Evolutionary conservation across 225 moss, liverwort and hornwort genomes (phyloP), one percentile per base, ranked within the genome.

Genomic region (Anthoceros angustus): DNA sequence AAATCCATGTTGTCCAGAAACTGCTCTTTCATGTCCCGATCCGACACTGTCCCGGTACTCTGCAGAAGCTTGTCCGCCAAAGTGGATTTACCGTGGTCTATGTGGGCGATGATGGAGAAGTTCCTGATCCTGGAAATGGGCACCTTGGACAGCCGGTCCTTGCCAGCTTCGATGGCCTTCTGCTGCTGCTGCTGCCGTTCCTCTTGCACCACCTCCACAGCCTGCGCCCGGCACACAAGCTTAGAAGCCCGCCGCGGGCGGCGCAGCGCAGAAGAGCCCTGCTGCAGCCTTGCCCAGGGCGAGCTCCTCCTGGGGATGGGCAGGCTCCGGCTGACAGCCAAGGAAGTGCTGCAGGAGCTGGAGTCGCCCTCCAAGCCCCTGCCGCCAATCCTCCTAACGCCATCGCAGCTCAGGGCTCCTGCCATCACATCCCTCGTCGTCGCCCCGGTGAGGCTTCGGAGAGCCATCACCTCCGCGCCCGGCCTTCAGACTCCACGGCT

Each of bases 1-100:
- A 94, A 81, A 71, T 94, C 94, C 94, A 94, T 94, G 70, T 90
- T 94, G 71, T 94, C 94, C 5, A 94, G 80, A 69, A 94, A 94
- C 66, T 94, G 94, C 73, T 90, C 84, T 78, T 94, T 94, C 94
- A 94, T 94, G 39, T 94, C 94, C 61, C 94, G 80, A 43, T 84
- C 94, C 70, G 83, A 83, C 14, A 94, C 94, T 8, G 94, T 94
- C 8, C 94, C 94, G 11, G 94, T 94, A 20, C 81, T 76, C 74
- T 94, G 94, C 72, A 94, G 72, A 67, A 94, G 82, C 74, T 94
- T 94, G 80, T 94, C 94, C 32, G 94, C 94, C 66, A 94, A 72
- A 43, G 94, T 94, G 43, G 94, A 94, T 72, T 94, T 94, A 66
- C 94, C 94, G 63, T 94, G 94, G 77, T 94, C 94, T 61, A 94